Evolutionary conservation across 75 land plant species (phyloP), one percentile per base, ranked within the genome.

Genomic region (Adiantum capillusveneris): DNA sequence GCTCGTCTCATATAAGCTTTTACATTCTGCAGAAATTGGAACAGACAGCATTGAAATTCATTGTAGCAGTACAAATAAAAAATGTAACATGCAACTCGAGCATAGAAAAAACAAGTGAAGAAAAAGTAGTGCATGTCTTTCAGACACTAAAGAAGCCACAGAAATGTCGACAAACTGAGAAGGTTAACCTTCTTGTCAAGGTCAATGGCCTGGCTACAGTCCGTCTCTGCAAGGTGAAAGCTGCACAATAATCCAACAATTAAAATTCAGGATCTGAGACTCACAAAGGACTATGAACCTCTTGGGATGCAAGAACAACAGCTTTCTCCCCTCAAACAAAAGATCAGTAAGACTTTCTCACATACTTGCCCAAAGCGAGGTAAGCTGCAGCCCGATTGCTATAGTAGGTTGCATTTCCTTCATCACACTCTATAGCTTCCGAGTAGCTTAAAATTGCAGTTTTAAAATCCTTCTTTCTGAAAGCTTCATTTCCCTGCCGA

Each of bases 381-480:
- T 90, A 79, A 30, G 96, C 98, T 74, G 87, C 90, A 70, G 91
- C 96, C 34, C 98, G 75, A 53, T 94, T 94, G 56, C 82, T 89
- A 69, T 86, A 94, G 60, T 90, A 89, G 9, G 98, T 89, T 44
- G 95, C 83, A 75, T 70, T 89, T 41, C 68, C 67, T 25, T 75
- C 67, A 75, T 67, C 78, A 19, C 82, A 63, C 62, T 76, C 84
- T 51, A 94, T 90, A 64, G 98, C 98, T 63, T 94, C 98, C 0
- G 91, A 60, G 64, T 94, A 94, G 39, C 69, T 70, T 37, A 60
- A 60, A 13, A 86, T 60, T 44, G 98, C 98, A 56, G 73, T 90
- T 55, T 70, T 82, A 77, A 77, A 90, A 25, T 90, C 91, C 49
- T 84, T 86, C 0, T 86, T 83, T 64, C 84, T 94, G 63, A 59